Conservation (phyloP, 441 rosid species). For the Flueggea neowawraea region DNA sequence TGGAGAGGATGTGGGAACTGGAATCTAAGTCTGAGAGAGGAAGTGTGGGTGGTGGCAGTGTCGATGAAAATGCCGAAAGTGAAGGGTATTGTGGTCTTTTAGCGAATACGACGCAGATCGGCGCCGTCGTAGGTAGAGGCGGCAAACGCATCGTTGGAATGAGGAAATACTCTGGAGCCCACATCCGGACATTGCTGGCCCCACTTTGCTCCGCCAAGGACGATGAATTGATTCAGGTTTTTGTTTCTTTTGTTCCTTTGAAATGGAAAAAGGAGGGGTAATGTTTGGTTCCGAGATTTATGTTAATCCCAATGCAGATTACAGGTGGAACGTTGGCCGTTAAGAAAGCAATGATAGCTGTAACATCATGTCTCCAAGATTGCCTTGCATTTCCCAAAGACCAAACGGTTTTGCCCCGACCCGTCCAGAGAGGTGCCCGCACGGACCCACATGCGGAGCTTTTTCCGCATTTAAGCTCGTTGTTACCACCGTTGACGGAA, state of each 20-base stretch:
- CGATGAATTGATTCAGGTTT: slow-evolving; percentile 61
- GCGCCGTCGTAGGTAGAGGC: slow-evolving; percentile 43
- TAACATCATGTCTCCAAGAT: slow-evolving; percentile 41
- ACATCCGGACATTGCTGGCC: slow-evolving; percentile 48
- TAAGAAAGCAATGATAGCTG: slow-evolving; percentile 56
- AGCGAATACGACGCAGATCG: slow-evolving; percentile 45
- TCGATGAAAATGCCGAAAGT: too few relatives aligned
- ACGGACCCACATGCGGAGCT: slow-evolving; percentile 42
- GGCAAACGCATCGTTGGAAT: slow-evolving; percentile 45
- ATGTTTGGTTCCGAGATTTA: neutral
- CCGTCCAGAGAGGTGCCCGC: slow-evolving; percentile 20
- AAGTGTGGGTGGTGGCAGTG: slow-evolving; percentile 14
- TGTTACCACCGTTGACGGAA: slow-evolving; percentile 20
- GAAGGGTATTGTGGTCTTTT: slow-evolving; percentile 57
- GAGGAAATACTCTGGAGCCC: slow-evolving; percentile 45
- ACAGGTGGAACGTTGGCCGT: slow-evolving; percentile 48
- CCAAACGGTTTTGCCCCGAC: neutral
- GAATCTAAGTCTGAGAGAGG: slow-evolving; percentile 18
- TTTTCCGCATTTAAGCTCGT: slow-evolving; percentile 46
- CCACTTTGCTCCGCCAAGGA: slow-evolving; percentile 39
- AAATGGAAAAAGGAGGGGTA: too few relatives aligned
- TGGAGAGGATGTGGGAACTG: slow-evolving; percentile 59
- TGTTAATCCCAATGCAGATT: slow-evolving; percentile 34
- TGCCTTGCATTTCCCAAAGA: slow-evolving; percentile 9
- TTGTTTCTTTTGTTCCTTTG: neutral